Evolutionary conservation across 2,329 filamentous ascomycete genomes (phyloP), one percentile per base, ranked within the genome.

Genomic region (Botrytis fragariae): DNA sequence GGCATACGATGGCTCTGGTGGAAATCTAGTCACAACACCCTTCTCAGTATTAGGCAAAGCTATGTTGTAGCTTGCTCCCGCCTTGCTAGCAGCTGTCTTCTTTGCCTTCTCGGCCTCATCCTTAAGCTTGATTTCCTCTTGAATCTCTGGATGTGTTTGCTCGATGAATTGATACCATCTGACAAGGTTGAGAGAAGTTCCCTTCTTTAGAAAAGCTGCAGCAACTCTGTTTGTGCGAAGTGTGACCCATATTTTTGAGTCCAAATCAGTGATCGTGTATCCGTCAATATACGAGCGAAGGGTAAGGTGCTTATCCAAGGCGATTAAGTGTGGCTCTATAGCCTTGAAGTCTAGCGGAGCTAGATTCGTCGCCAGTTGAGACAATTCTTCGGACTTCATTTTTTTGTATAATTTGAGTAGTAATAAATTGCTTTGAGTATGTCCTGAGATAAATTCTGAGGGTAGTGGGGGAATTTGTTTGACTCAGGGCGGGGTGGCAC

Each of bases 111-210:
- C 88, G n/a, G 87, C 88, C 65, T 89, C 88, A 78, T 92, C 91
- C 79, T 92, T 86, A 18, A 87, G 85, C 80, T 94, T 93, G 77
- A 93, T 86, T 73, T 92, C 91, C 77, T 86, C 84, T 79, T 91
- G 87, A 74, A 94, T 89, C 86, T 94, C 93, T 25, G 92, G 92
- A 83, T 95, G 92, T 54, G 88, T 89, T 78, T 93, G 89, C 83
- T 97, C 94, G 77, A 98, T 86, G 82, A 92, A 97, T 79, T 86
- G 88, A 83, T 95, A 97, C 95, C 95, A 98, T 77, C 95, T 89
- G 71, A 89, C 89, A 74, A 97, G 83, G 82, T 96, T 97, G 74
- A 88, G 85, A 77, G 95, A 89, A 42, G 89, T 85, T 62, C 91
- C 92, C 83, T 93, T 93, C 84, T 93, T 93, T 78, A 97, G 87